Evolutionary conservation across 164 flowering plant genomes (phyloP).

Genomic region (Kingdonia uniflora): DNA sequence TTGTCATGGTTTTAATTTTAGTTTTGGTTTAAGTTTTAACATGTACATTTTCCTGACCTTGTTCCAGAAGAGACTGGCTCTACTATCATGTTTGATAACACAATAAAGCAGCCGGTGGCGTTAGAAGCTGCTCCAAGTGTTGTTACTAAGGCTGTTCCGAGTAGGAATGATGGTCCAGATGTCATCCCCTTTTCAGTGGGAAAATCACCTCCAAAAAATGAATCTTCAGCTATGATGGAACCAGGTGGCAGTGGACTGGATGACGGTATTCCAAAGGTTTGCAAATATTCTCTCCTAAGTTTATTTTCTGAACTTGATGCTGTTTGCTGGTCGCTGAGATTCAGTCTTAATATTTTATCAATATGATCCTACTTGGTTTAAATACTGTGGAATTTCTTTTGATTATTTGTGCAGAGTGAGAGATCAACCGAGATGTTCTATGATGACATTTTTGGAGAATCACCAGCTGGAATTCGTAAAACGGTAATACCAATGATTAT

Average conservation of each 20-base stretch:
- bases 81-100: conserved; percentile 4
- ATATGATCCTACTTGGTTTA: neutral
- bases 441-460: conserved; percentile 98
- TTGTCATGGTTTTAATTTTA: neutral
- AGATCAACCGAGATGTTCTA: conserved; percentile 56
- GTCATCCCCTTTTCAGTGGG: conserved; percentile 36
- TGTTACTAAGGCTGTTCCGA: conserved; percentile 21
- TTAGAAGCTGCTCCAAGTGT: conserved; percentile 14
- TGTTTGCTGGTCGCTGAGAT: neutral
- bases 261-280: conserved; percentile 91
- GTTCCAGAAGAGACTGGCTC: conserved; percentile 22
- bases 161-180: conserved; percentile 29
- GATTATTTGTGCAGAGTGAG: conserved; percentile 58
- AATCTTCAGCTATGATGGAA: conserved; percentile 19
- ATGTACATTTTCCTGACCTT: conserved; percentile 1
- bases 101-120: conserved; percentile 15
- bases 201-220: conserved; percentile 56
- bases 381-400: no score
- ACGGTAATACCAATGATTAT: conserved; percentile 24
- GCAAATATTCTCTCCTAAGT: neutral
- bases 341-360: neutral
- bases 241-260: conserved; percentile 56
- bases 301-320: neutral
- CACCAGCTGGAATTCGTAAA: conserved; percentile 81
- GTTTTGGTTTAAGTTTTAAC: no score